Evolutionary conservation across 805 yeast species (phyloP), one percentile per base, ranked within the genome.

Genomic region (Pichia deserticola): DNA sequence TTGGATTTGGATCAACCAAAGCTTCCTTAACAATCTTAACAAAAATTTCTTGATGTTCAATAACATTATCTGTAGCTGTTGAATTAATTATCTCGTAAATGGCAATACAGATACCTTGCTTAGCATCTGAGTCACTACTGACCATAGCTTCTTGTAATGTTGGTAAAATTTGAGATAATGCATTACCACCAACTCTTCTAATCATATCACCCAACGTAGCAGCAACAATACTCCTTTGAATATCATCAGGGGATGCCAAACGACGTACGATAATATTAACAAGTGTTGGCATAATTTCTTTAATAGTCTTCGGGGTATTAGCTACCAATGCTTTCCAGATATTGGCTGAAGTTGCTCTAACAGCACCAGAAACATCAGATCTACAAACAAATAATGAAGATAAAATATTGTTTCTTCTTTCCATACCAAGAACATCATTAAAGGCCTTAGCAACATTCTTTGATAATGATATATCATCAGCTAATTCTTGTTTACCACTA

Each of bases 311-410:
- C 40, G 99, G 98, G 27, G 99, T 93, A 65, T 93, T 93, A 44
- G 96, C 86, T 46, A 93, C 97, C 62, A 93, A 74, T 0, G 96
- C 89, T 70, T 90, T 90, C 99, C 99, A 93, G 43, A 93, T 89
- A 60, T 93, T 97, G 52, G 88, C 80, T 11, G 98, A 83, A 29
- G 95, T 86, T 56, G 81, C 81, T 60, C 99, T 82, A 30, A 93
- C 99, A 56, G 82, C 75, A 57, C 88, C 88, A 37, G 93, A 79
- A 38, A 82, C 79, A 72, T 93, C 99, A 12, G 96, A 87, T 66
- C 99, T 89, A 67, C 97, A 90, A 35, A 93, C 82, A 66, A 89
- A 93, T 57, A 93, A 72, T n/a, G 90, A 74, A 1, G 97, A 79
- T 58, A 93, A 72, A 38, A 93, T 77, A 51, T 89, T 80, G 64